Conservation (phyloP, 352 stramenopile species). For the Halophytophthora batemanensis region DNA sequence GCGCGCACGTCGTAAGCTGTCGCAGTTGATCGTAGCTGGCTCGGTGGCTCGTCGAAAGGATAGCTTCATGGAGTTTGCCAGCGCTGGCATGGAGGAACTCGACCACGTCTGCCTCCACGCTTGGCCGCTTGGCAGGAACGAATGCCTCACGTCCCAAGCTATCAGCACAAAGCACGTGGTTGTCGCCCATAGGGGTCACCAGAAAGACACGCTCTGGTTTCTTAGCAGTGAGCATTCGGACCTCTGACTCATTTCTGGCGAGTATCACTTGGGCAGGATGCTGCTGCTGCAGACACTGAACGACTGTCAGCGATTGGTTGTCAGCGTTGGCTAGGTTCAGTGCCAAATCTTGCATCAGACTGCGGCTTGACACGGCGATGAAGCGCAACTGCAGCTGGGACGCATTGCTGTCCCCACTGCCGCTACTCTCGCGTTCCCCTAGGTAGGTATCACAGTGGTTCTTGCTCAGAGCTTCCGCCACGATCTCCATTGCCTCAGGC, state of each 20-base stretch:
- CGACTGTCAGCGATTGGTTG: constrained; percentile 30
- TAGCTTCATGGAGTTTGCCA: constrained; percentile 26
- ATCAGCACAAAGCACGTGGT: constrained; percentile 55
- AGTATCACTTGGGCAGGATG: constrained; percentile 30
- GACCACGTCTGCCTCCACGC: constrained; percentile 55
- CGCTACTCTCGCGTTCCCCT: constrained; percentile 24
- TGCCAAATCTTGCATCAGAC: constrained; percentile 42
- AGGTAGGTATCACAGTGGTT: constrained; percentile 49
- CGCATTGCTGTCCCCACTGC: constrained; percentile 10
- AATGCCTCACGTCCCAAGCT: constrained; percentile 54
- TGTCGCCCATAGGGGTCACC: constrained; percentile 42
- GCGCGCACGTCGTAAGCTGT: constrained; percentile 21
- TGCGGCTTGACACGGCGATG: constrained; percentile 37
- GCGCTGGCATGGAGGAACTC: constrained; percentile 41
- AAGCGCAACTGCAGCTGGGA: constrained; percentile 29
- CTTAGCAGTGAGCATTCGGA: constrained; percentile 32
- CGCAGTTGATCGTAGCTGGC: constrained; percentile 47
- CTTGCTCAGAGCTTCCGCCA: constrained; percentile 28
- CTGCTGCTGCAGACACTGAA: constrained; percentile 48
- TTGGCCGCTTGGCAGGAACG: constrained; percentile 21
- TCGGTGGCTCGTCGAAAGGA: constrained; percentile 36
- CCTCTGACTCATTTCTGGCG: constrained; percentile 15
- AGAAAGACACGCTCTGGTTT: constrained; percentile 33
- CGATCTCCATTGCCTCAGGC: constrained; percentile 22
- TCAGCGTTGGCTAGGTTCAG: constrained; percentile 26